Evolutionary conservation across 2,329 filamentous ascomycete genomes (phyloP).

Genomic region (Aspergillus alliaceus): DNA sequence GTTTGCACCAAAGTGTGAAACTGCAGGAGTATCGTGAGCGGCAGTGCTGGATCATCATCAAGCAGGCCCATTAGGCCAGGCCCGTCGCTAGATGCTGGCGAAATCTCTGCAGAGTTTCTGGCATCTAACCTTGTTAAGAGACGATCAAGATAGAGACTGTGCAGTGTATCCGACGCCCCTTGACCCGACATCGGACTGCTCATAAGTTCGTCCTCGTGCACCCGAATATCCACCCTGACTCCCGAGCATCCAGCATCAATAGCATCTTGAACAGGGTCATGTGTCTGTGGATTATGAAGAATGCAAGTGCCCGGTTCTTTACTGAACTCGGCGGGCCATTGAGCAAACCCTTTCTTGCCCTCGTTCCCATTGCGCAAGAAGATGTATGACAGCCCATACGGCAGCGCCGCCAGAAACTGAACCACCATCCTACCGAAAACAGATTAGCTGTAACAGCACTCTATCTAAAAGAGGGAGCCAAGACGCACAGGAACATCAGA

Average conservation of each 20-base stretch:
- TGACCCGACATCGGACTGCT: constrained; percentile 7
- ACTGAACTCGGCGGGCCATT: constrained; percentile 14
- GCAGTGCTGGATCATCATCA: constrained; percentile 5
- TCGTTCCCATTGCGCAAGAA: constrained; percentile 7
- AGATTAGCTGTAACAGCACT: not conserved
- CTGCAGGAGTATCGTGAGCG: constrained; percentile 27
- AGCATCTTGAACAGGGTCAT: constrained; percentile 21
- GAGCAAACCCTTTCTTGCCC: constrained; percentile 6
- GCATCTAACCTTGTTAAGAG: constrained; percentile 20
- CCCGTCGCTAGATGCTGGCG: not conserved
- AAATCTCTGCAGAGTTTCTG: constrained; percentile 2
- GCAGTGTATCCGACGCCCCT: constrained; percentile 16
- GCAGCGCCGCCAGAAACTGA: constrained; percentile 21
- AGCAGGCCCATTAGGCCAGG: constrained; percentile 7
- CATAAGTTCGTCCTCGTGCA: constrained; percentile 23
- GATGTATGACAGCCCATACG: constrained; percentile 18
- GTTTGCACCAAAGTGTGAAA: constrained; percentile 16
- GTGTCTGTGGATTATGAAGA: constrained; percentile 19
- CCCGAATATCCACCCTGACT: constrained; percentile 26
- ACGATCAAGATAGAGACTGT: constrained; percentile 21
- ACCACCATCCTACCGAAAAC: constrained; percentile 16
- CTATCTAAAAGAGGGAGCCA: too few species aligned
- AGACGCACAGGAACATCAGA: constrained; percentile 23
- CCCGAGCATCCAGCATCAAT: constrained; percentile 27
- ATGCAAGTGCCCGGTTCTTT: constrained; percentile 20